Evolutionary conservation across 2,329 filamentous ascomycete species (phyloP), one percentile per base, ranked within the genome.

Genomic region (Hypocrella siamensis): DNA sequence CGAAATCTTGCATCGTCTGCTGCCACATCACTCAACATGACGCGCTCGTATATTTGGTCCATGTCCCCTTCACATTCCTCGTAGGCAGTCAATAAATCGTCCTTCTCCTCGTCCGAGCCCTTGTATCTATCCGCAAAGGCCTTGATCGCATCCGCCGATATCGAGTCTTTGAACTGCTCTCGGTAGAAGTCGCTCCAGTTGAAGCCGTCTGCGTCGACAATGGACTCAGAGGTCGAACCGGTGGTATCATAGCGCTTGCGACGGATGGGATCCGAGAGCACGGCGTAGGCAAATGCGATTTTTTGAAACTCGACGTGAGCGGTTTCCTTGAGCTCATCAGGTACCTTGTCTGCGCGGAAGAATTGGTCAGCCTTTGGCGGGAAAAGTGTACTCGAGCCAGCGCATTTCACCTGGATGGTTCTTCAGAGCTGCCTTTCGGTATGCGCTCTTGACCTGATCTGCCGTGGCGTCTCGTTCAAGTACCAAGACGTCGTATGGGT

Each of bases 121-220:
- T 88, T 85, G 63, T 96, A 98, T 40, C 78, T 65, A 19, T 65
- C 60, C 36, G 80, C 71, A 46, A 96, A 82, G 34, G 75, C 70
- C 34, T 77, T 67, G 42, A 98, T 88, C 4, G 73, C 71, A 37
- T 82, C 75, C 3, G 66, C 60, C 14, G 74, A 85, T 31, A 98
- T 65, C 17, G 83, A 67, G 35, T 86, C 77, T 31, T 70, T 71
- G 52, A 78, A 93, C 45, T 93, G 85, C 40, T 79, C 75, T 33
- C 76, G 73, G 63, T 92, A 98, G 61, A 85, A 98, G 30, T 81
- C 77, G 33, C 71, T 65, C 90, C 90, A 98, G 61, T 83, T 72
- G 59, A 96, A 98, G 33, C 78, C 80, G 36, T 82, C 76, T 4
- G 71, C 68, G 49, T 84, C 79, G 19, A 78, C 68, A 16, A 93